phyloP scores from a whole-genome alignment of 176 grass and related monocot genomes.

The Eragrostis curvula region DNA sequence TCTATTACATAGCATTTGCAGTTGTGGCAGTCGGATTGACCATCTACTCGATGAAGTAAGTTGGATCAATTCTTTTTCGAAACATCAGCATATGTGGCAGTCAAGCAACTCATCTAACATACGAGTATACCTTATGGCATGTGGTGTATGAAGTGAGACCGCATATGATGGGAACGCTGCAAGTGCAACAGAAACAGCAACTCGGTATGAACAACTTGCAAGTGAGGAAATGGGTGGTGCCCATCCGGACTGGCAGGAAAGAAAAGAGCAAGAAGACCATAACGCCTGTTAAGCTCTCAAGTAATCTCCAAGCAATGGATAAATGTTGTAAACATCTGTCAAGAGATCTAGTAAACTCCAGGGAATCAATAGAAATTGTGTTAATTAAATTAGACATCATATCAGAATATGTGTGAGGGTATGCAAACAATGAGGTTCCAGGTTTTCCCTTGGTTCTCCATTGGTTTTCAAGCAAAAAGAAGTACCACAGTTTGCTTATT shows the following conservation, averaged over 20 bases:
- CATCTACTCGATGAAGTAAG: constrained; percentile 44
- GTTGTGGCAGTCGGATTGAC: constrained; percentile 37
- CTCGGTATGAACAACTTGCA: constrained; percentile 18
- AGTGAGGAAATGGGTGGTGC: neutral
- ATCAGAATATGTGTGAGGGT: neutral
- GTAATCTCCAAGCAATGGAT: neutral
- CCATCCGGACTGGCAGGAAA: neutral
- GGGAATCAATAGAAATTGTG: neutral
- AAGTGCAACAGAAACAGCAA: neutral
- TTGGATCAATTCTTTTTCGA: constrained; percentile 1
- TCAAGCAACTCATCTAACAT: constrained; percentile 14
- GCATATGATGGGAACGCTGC: neutral
- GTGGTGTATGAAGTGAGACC: constrained; percentile 24
- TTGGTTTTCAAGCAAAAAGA: neutral
- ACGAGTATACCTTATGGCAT: neutral
- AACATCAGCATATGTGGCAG: too few relatives aligned
- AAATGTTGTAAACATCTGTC: neutral
- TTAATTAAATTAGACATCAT: neutral
- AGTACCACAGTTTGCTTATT: neutral
- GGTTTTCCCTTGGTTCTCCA: neutral
- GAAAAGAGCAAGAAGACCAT: constrained; percentile 14
- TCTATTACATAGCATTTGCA: constrained; percentile 37
- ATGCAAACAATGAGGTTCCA: neutral
- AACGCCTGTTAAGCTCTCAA: neutral
- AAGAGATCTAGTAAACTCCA: neutral